phyloP scores from a whole-genome alignment of 441 rosid genomes.

The Sinapis alba region DNA sequence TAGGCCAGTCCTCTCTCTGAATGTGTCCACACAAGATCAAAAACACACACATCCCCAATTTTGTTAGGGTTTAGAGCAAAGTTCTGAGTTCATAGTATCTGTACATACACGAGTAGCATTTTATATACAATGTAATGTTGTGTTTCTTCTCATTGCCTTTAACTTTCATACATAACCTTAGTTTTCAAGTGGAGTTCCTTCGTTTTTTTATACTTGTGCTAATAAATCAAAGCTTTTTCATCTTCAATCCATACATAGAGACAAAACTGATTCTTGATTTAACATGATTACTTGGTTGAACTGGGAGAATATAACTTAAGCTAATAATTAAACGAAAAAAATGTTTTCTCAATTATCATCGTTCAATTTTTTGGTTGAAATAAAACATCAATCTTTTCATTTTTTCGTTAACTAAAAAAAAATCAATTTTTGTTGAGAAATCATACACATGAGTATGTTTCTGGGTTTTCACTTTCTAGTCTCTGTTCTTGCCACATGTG shows the following conservation, averaged over 20 bases:
- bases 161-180: not conserved
- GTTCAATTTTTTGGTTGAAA: no score
- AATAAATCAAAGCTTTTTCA: not conserved
- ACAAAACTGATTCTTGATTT: not conserved
- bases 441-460: no score
- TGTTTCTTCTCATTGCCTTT: constrained; percentile 17
- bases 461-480: no score
- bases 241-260: not conserved
- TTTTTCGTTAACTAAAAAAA: no score
- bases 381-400: no score
- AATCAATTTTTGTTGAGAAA: no score
- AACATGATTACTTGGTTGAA: not conserved
- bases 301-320: no score
- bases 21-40: not conserved
- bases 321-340: no score
- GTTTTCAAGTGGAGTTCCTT: not conserved
- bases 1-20: constrained; percentile 66
- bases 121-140: constrained; percentile 10
- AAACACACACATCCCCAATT: not conserved
- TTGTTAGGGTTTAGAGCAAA: constrained; percentile 34
- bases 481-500: no score
- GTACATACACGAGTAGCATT: constrained; percentile 26
- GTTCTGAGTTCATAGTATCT: not conserved
- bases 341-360: no score
- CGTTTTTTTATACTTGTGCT: not conserved